These are phyloP conservation scores for Torulaspora quercuum DNA, from an alignment of 805 yeast genomes.

Conservation along the genomic window DNA sequence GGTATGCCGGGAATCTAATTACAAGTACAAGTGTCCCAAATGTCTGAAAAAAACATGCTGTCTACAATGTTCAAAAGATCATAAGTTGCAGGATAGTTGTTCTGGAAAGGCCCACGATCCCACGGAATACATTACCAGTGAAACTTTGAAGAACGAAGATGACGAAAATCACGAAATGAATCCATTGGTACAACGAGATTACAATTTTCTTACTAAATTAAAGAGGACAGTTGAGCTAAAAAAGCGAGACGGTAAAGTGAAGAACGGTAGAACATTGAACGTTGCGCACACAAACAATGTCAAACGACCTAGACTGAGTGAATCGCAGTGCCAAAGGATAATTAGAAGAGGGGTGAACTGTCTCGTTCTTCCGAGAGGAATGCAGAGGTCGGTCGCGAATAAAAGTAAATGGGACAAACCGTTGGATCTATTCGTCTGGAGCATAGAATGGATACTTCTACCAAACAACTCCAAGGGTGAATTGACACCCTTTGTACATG, in stretches of 20 bases:
- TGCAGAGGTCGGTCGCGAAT: slow-evolving; percentile 63
- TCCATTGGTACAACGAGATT: slow-evolving; percentile 67
- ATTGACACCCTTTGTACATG: slow-evolving; percentile 34
- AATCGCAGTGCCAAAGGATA: slow-evolving; percentile 24
- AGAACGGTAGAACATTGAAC: slow-evolving; percentile 44
- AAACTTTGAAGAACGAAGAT: slow-evolving; percentile 40
- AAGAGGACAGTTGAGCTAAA: slow-evolving; percentile 60
- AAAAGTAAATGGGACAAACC: slow-evolving; percentile 68
- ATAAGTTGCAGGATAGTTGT: slow-evolving; percentile 61
- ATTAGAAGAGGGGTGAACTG: slow-evolving; percentile 66
- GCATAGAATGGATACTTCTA: slow-evolving; percentile 65
- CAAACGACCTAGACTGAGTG: slow-evolving; percentile 20
- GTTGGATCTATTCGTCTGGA: slow-evolving; percentile 65
- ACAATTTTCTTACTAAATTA: slow-evolving; percentile 62
- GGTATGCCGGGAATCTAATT: slow-evolving; percentile 42
- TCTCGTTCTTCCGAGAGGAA: slow-evolving; percentile 61
- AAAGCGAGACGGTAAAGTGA: slow-evolving; percentile 47
- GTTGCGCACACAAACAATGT: slow-evolving; percentile 22
- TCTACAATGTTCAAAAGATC: slow-evolving; percentile 63
- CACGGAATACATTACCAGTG: slow-evolving; percentile 51
- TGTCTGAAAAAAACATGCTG: slow-evolving; percentile 69
- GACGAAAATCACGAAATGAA: slow-evolving; percentile 41
- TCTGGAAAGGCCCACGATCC: slow-evolving; percentile 59
- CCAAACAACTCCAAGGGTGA: slow-evolving; percentile 20
- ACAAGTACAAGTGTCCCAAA: slow-evolving; percentile 78